Base-by-base conservation (phyloP, 2,329 filamentous ascomycete species). In the Fusarium sp. region DNA sequence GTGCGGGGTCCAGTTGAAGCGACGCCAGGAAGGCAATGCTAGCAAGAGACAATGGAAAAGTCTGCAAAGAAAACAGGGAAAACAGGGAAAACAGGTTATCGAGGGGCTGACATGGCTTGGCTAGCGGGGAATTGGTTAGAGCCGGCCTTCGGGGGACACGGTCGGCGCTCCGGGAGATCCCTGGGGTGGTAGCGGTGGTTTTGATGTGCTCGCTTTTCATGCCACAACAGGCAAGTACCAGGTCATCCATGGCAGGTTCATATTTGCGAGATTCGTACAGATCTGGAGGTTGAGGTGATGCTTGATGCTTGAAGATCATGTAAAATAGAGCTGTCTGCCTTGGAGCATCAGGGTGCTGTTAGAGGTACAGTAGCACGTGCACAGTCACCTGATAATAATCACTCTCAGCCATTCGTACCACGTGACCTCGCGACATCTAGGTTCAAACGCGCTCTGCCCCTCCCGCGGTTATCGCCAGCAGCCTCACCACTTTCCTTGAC, bases 391-490 rank as follows among this genome's bases (percentile, higher is more conserved):
- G n/a, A n/a, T n/a, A n/a, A n/a, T n/a, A n/a, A n/a, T n/a, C n/a
- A n/a, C n/a, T n/a, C n/a, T n/a, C n/a, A n/a, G n/a, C n/a, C n/a
- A n/a, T n/a, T n/a, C n/a, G n/a, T n/a, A n/a, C n/a, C n/a, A n/a
- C 76, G 69, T 77, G 76, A 77, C 20, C 35, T 32, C 76, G 76
- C 74, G 76, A 75, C 54, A 54, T 15, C 22, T n/a, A n/a, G n/a
- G n/a, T 27, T 38, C 37, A 30, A 66, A 74, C 73, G 73, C 75
- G 76, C 58, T 57, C 45, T 56, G 57, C 72, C 66, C 69, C 72
- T 52, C 67, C 43, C 20, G 20, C 17, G 45, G 32, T 59, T 47
- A 75, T 71, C 61, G 35, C 72, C 58, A 65, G 20, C 70, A 63
- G 68, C 57, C n/a, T 74, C 63, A 60, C 33, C 54, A 32, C 63